Evolutionary conservation across 2,329 filamentous ascomycete genomes (phyloP), one percentile per base, ranked within the genome.

Genomic region (Fusarium fujikuroi): DNA sequence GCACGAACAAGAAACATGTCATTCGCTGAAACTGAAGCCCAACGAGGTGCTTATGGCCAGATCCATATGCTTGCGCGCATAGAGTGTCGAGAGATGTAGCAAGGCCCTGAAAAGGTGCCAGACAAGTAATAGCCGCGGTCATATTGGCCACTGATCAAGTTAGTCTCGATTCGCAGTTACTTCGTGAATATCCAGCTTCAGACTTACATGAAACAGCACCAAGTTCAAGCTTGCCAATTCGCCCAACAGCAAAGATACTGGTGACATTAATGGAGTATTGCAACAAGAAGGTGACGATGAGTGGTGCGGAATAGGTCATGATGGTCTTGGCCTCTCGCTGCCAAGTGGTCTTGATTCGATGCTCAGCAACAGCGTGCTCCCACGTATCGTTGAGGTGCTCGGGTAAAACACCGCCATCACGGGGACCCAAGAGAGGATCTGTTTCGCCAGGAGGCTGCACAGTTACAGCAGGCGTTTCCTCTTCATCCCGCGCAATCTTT

Each of bases 31-130:
- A 87, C 77, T 96, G 93, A 61, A 96, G 81, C 4, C 93, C 93
- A 16, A 98, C 95, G 9, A 98, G 89, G 75, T 95, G 93, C 79
- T 93, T 97, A 80, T 92, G 93, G 0, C 95, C 95, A 2, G 93
- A 97, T 5, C 96, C 95, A 79, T 97, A 98, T 1, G 96, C 95
- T 82, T 98, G 95, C 0, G 95, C 90, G 81, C 95, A 98, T 5
- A 98, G 90, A 0, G 95, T 98, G 82, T 98, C 95, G 42, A 98
- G 86, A 72, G 92, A 94, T 9, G 95, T 98, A 2, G 95, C 92
- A 19, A 98, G 87, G n/a, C 95, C 93, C 79, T 95, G 92, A 79
- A 93, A 92, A 21, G 93, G 90, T 1, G 92, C 92, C 77, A 93
- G 92, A 65, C 92, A 93, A 19, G 89, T 93, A 75, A 96, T 95